Evolutionary conservation across 306 rosid genomes (phyloP).

Genomic region (Vigna mungo): DNA sequence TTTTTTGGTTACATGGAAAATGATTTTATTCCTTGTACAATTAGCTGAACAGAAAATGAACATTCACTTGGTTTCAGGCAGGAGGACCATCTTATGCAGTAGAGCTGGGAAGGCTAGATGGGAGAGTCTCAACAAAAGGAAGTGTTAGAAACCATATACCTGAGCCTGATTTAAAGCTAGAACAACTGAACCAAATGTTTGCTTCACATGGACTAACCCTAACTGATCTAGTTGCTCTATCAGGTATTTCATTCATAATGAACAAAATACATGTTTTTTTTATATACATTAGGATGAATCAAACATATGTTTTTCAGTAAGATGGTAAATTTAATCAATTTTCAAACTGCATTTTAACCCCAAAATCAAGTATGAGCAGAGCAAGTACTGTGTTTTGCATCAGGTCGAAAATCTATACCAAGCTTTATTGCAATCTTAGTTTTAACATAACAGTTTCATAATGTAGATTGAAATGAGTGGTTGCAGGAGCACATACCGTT

Average conservation of each 20-base stretch:
- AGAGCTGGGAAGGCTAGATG: constrained; percentile 84
- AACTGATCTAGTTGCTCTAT: constrained; percentile 75
- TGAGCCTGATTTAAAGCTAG: constrained; percentile 57
- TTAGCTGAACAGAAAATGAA: constrained; percentile 16
- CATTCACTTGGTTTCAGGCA: constrained; percentile 52
- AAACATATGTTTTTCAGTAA: not conserved
- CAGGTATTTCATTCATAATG: constrained; percentile 60
- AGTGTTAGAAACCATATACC: constrained; percentile 75
- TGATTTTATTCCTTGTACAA: not conserved
- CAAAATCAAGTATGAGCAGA: not conserved
- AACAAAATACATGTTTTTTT: not conserved
- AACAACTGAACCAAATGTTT: constrained; percentile 61
- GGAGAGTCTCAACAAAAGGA: constrained; percentile 63
- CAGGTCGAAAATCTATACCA: not conserved
- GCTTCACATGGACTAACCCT: constrained; percentile 70
- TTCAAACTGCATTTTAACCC: constrained; percentile 3
- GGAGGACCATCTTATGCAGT: constrained; percentile 86
- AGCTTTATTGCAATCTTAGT: not conserved
- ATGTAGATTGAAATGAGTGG: constrained; percentile 16
- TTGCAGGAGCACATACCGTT: constrained; percentile 84
- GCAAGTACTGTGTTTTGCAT: not conserved
- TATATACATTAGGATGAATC: not conserved
- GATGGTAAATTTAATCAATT: not conserved
- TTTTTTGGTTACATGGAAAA: not conserved
- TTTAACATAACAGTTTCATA: not conserved